Base-by-base conservation (phyloP, 2,329 filamentous ascomycete species). In the Curvularia sp. region DNA sequence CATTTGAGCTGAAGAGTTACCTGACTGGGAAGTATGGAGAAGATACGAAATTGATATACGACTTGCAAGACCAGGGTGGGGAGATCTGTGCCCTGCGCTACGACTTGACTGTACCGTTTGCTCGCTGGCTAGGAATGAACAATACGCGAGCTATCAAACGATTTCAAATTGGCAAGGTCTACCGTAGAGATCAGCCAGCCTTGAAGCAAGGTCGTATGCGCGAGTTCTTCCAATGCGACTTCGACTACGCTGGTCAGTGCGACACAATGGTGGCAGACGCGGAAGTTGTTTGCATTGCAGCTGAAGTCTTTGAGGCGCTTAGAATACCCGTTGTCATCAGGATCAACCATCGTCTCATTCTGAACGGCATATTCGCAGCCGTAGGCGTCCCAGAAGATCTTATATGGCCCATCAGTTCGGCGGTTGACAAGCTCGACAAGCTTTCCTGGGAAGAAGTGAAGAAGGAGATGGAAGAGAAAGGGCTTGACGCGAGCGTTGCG, bases 191-290 rank as follows among this genome's bases (percentile, higher is more conserved):
- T 77, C 89, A 92, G 76, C 89, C 89, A 20, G 62, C 65, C 0
- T 91, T 97, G 79, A 90, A 88, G 61, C 94, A 95, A 75, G 93
- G 93, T 49, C 87, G 93, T 49, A 94, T 96, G 89, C 86, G 93
- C 73, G 93, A 97, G 79, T 96, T 96, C 79, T 96, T 95, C 81
- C 93, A 97, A 79, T 97, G 93, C 80, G 93, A 97, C 79, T 95
- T 97, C 74, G 93, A 97, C 75, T 93, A 96, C 79, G 93, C 93
- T 9, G 93, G 93, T 60, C 82, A 80, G 39, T 94, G 92, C 79
- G 93, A 96, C 75, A 79, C 90, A 51, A 96, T 97, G 92, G 84
- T 97, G 22, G 91, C 93, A 60, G 93, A 97, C 73, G 89, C 92
- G 39, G 92, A 96, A 79, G 89, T 96, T 60, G 79, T 97, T 65